Conservation (phyloP, 1,139 yeast species). For the Magnusiomyces magnusii region DNA sequence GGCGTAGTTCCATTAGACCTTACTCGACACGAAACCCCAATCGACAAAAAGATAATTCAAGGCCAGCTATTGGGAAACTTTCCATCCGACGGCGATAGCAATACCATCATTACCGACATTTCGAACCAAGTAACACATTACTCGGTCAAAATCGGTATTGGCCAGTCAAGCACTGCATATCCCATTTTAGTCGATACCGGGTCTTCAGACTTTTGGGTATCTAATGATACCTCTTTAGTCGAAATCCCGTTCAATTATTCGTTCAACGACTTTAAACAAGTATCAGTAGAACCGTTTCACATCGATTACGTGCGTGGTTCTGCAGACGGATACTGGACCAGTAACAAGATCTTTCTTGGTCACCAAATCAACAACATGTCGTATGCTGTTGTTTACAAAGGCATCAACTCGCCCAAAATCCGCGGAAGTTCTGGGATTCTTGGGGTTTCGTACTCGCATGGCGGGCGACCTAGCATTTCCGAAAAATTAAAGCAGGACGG, state of each 20-base stretch:
- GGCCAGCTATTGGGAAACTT: background rate
- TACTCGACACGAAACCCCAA: background rate
- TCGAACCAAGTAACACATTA: slow-evolving; percentile 18
- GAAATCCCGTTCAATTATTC: slow-evolving; percentile 3
- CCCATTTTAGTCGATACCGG: slow-evolving; percentile 38
- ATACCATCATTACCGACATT: background rate
- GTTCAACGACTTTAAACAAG: background rate
- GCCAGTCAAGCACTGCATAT: slow-evolving; percentile 33
- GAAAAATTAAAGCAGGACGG: slow-evolving; percentile 42
- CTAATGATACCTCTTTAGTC: slow-evolving; percentile 21
- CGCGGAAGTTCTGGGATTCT: slow-evolving; percentile 13
- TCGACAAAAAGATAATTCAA: background rate
- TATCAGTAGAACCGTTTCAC: slow-evolving; percentile 5
- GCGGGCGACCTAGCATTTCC: slow-evolving; percentile 39
- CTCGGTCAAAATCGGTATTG: slow-evolving; percentile 32
- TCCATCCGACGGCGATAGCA: background rate
- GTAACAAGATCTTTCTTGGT: slow-evolving; percentile 7
- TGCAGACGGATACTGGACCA: slow-evolving; percentile 13
- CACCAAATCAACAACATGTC: slow-evolving; percentile 6
- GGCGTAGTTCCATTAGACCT: slow-evolving; percentile 1
- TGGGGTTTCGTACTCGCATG: slow-evolving; percentile 9
- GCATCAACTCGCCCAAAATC: slow-evolving; percentile 6
- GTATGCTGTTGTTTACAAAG: slow-evolving; percentile 10
- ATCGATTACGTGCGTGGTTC: slow-evolving; percentile 14
- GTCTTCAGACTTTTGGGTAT: slow-evolving; percentile 38